Evolutionary conservation across 2,329 filamentous ascomycete species (phyloP).

Genomic region (Grosmannia serpens): DNA sequence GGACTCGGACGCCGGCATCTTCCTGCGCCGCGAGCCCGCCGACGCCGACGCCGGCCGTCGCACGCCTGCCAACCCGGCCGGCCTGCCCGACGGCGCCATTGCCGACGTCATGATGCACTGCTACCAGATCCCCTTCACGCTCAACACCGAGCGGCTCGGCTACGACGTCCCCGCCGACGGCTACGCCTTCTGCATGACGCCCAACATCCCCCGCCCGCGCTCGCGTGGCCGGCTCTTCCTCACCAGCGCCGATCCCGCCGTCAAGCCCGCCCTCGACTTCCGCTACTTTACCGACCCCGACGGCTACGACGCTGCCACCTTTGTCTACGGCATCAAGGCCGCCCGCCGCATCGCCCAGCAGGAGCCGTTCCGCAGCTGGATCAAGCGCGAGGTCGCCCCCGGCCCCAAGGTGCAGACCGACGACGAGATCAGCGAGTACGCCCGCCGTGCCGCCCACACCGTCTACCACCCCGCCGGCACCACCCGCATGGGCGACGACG

Average conservation of each 20-base stretch:
- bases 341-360: slow-evolving; percentile 11
- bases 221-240: slow-evolving; percentile 45
- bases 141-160: slow-evolving; percentile 73
- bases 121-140: slow-evolving; percentile 87
- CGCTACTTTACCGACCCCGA: slow-evolving; percentile 24
- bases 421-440: slow-evolving; percentile 13
- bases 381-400: slow-evolving; percentile 33
- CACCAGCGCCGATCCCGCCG: slow-evolving; percentile 10
- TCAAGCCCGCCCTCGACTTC: slow-evolving; percentile 16
- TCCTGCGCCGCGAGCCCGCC: slow-evolving; percentile 64
- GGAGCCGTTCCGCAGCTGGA: slow-evolving; percentile 12
- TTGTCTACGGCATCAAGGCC: slow-evolving; percentile 12
- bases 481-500: slow-evolving; percentile 14
- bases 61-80: slow-evolving; percentile 34
- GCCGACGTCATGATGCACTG: slow-evolving; percentile 94
- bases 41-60: slow-evolving; percentile 53
- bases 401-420: slow-evolving; percentile 55
- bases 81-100: slow-evolving; percentile 54
- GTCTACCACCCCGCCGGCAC: slow-evolving; percentile 15
- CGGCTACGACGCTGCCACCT: slow-evolving; percentile 28
- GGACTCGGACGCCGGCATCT: slow-evolving; percentile 83
- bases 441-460: slow-evolving; percentile 10
- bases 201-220: slow-evolving; percentile 75
- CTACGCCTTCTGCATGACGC: slow-evolving; percentile 87
- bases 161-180: slow-evolving; percentile 43